Conservation (phyloP, 192 early-diverging fungal species). For the Chytriomyces confervae region DNA sequence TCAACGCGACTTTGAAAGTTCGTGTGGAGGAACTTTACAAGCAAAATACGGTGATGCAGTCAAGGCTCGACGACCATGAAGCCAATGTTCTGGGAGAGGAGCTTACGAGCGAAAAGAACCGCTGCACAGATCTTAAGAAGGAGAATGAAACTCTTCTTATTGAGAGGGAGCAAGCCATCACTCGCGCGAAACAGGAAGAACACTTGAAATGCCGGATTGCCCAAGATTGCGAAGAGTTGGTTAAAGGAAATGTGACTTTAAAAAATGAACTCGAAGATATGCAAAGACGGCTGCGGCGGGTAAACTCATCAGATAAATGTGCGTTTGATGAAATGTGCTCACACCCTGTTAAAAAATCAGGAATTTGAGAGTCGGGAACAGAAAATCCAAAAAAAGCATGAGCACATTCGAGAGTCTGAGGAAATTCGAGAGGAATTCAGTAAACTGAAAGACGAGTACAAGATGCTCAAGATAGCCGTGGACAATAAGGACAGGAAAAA, state of each 20-base stretch:
- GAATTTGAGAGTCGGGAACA: constrained; percentile 38
- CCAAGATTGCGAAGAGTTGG: constrained; percentile 48
- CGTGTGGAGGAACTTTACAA: constrained; percentile 46
- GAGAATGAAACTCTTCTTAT: constrained; percentile 30
- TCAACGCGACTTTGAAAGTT: constrained; percentile 43
- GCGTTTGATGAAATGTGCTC: not conserved
- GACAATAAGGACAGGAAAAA: constrained; percentile 50
- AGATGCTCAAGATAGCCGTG: constrained; percentile 46
- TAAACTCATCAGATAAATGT: not conserved
- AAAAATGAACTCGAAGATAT: constrained; percentile 44
- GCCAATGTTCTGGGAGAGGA: constrained; percentile 34
- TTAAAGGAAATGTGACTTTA: constrained; percentile 43
- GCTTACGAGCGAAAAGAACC: constrained; percentile 19
- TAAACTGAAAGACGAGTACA: constrained; percentile 43
- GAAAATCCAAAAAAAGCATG: constrained; percentile 33
- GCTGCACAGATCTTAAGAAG: constrained; percentile 21
- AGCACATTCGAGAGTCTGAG: constrained; percentile 39
- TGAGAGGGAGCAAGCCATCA: constrained; percentile 38
- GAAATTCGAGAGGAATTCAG: constrained; percentile 34
- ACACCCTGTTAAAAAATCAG: not conserved
- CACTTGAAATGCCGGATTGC: constrained; percentile 41
- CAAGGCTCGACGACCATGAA: constrained; percentile 36
- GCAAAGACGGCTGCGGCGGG: constrained; percentile 38
- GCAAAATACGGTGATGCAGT: constrained; percentile 37
- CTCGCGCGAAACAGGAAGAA: constrained; percentile 45